Evolutionary conservation across 371 early-diverging fungal species (phyloP).

Genomic region (Mortierella sp.): DNA sequence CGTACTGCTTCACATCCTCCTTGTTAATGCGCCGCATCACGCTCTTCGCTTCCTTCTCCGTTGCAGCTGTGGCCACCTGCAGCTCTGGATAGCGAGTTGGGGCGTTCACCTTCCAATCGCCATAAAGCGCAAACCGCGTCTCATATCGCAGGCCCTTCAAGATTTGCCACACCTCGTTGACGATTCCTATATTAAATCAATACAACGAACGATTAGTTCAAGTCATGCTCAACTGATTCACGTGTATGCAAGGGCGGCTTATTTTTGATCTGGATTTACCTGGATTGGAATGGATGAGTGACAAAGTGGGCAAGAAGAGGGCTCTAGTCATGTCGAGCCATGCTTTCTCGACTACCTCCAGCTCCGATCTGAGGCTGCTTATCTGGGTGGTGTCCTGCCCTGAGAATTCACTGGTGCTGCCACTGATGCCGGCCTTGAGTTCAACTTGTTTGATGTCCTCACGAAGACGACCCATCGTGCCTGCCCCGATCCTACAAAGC

Average conservation of each 20-base stretch:
- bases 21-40: slow-evolving; percentile 83
- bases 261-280: slow-evolving; percentile 51
- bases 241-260: no score
- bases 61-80: slow-evolving; percentile 60
- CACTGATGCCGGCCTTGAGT: neutral
- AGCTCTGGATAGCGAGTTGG: slow-evolving; percentile 55
- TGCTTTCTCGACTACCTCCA: slow-evolving; percentile 2
- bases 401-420: neutral
- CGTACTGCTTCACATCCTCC: slow-evolving; percentile 84
- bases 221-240: no score
- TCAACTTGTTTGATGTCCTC: slow-evolving; percentile 4
- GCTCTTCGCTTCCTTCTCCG: slow-evolving; percentile 68
- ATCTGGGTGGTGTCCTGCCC: neutral
- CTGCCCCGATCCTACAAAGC: slow-evolving; percentile 56
- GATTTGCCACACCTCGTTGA: slow-evolving; percentile 84
- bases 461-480: slow-evolving; percentile 54
- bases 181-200: slow-evolving; percentile 47
- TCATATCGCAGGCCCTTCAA: slow-evolving; percentile 71
- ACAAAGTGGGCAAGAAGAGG: slow-evolving; percentile 80
- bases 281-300: slow-evolving; percentile 75
- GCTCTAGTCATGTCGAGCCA: slow-evolving; percentile 76
- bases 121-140: slow-evolving; percentile 81
- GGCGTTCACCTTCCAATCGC: slow-evolving; percentile 81
- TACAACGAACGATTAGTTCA: neutral
- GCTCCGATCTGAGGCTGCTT: slow-evolving; percentile 1